Base-by-base conservation (phyloP, 225 moss, liverwort and hornwort genomes). In the Pseudoscleropodium purum region DNA sequence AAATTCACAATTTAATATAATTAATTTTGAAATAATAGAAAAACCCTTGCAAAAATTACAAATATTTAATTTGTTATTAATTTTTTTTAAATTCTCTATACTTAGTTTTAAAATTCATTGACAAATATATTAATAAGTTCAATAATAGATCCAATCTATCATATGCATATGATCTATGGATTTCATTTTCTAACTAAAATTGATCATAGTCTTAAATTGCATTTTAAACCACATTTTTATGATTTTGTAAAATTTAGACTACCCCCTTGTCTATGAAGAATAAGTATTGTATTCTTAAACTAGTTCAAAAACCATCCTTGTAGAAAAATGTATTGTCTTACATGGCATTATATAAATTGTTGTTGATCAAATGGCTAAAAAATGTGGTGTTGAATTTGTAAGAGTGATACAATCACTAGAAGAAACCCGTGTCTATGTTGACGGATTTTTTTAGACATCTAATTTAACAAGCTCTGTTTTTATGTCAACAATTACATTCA, bases 21-120 rank as follows among this genome's bases (percentile, higher is more conserved):
- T n/a, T 7, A n/a, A n/a, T n/a, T 68, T 69, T n/a, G 7, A n/a
- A 20, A 2, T 1, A 1, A n/a, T 1, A 68, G 10, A 67, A 68
- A 67, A n/a, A 12, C 7, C 1, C 23, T n/a, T n/a, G 1, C 7
- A 68, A n/a, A 36, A 20, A 20, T 68, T 68, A 11, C 10, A 68
- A 37, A 21, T 11, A 6, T 37, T 73, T 10, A 43, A 27, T 73
- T 43, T 39, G 2, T 34, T 10, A 65, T 39, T 43, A 15, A n/a
- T n/a, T 15, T 24, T 15, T 25, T 73, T 24, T 15, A 27, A 73
- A 17, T 5, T 43, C 43, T 73, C 6, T 27, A 27, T 10, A 10
- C 0, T 16, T 15, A 70, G 15, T 17, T 73, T 26, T 9, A 43
- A 17, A 41, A 43, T 27, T 37, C 29, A 43, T 6, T 29, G 5